Evolutionary conservation across 345 rosid genomes (phyloP).

Genomic region (Draba incana): DNA sequence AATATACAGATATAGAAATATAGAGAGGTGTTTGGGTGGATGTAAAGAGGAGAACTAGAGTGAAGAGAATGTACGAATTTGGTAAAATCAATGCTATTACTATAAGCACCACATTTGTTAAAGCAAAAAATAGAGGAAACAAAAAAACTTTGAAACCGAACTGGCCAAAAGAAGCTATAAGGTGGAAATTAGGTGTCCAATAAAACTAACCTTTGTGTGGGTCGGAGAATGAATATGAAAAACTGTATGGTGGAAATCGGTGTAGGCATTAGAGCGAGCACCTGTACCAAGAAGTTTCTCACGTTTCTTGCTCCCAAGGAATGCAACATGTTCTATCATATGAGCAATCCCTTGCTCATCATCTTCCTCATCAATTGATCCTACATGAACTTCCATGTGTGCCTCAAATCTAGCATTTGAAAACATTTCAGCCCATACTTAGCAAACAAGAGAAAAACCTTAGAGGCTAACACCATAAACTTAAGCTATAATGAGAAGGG

Average conservation of each 20-base stretch:
- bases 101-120: conserved; percentile 1
- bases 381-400: conserved; percentile 99
- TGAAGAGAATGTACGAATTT: conserved; percentile 9
- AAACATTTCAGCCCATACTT: conserved; percentile 23
- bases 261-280: conserved; percentile 97
- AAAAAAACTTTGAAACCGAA: conserved; percentile 11
- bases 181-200: neutral
- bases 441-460: conserved; percentile 26
- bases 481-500: neutral
- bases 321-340: conserved; percentile 99
- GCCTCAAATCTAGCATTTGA: conserved; percentile 84
- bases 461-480: conserved; percentile 11
- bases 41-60: conserved; percentile 1
- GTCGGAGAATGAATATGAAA: conserved; percentile 99
- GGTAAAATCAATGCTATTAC: conserved; percentile 7
- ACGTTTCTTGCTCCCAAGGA: conserved; percentile 98
- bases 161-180: conserved; percentile 5
- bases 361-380: conserved; percentile 97
- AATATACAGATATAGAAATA: conserved; percentile 1
- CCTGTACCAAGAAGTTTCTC: conserved; percentile 99
- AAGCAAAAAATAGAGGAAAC: conserved; percentile 9
- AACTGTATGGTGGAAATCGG: conserved; percentile 99
- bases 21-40: neutral
- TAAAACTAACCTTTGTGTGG: conserved; percentile 73
- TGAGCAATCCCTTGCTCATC: conserved; percentile 99